phyloP scores from a whole-genome alignment of 2,329 filamentous ascomycete genomes.

The Cladosporium sp. region DNA sequence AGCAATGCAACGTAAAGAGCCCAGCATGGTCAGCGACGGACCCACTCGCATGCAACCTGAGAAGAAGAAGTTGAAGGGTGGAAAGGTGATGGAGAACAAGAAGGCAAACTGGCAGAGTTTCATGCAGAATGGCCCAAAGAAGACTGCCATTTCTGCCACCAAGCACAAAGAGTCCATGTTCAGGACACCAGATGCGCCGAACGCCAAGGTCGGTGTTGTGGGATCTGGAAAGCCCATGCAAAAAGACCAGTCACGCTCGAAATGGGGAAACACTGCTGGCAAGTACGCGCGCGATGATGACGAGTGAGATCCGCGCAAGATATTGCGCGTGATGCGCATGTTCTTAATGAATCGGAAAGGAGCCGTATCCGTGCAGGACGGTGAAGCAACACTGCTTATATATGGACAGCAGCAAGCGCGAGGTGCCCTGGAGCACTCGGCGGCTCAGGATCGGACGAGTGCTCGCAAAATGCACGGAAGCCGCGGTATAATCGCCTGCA shows the following conservation, averaged over 20 bases:
- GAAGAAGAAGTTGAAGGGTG: slow-evolving; percentile 82
- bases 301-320: slow-evolving; percentile 23
- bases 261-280: slow-evolving; percentile 32
- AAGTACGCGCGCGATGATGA: slow-evolving; percentile 24
- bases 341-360: background rate
- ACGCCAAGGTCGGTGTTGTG: slow-evolving; percentile 92
- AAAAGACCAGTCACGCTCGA: slow-evolving; percentile 62
- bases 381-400: background rate
- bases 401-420: background rate
- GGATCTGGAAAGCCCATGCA: slow-evolving; percentile 95
- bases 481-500: background rate
- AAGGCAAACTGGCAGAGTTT: slow-evolving; percentile 97
- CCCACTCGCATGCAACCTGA: slow-evolving; percentile 48
- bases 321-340: background rate
- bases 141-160: slow-evolving; percentile 28
- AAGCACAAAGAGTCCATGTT: slow-evolving; percentile 38
- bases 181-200: slow-evolving; percentile 75
- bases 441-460: background rate
- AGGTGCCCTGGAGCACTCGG: background rate
- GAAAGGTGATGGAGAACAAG: slow-evolving; percentile 84
- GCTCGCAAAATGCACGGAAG: background rate
- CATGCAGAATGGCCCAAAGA: slow-evolving; percentile 63
- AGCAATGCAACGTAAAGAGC: slow-evolving; percentile 63
- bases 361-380: background rate
- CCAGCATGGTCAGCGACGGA: slow-evolving; percentile 63